Conservation (phyloP, 129 eudicot genomes). For the Ambrosia trifida region DNA sequence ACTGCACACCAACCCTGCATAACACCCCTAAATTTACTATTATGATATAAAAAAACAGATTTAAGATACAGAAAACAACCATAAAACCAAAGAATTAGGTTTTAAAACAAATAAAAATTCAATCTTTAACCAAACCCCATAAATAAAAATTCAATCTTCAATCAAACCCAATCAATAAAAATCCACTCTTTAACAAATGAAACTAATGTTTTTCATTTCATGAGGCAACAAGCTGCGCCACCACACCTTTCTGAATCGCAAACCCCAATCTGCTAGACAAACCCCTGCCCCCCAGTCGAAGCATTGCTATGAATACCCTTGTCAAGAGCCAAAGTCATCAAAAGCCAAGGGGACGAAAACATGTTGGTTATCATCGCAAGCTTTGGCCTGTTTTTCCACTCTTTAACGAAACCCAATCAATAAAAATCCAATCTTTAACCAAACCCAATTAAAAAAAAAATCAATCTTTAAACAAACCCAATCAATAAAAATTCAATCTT, state of each 20-base stretch:
- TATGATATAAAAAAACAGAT: not conserved
- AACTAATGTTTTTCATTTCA: too few relatives aligned
- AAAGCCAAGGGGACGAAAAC: too few relatives aligned
- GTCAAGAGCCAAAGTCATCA: too few relatives aligned
- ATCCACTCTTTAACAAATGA: not conserved
- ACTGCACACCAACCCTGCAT: not conserved
- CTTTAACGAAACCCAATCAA: not conserved
- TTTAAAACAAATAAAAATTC: not conserved
- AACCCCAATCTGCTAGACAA: too few relatives aligned
- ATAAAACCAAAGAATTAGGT: not conserved
- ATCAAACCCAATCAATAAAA: not conserved
- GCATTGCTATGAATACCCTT: too few relatives aligned
- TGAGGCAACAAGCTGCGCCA: too few relatives aligned
- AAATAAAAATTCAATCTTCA: not conserved
- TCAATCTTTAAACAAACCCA: not conserved
- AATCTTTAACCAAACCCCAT: not conserved
- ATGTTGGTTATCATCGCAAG: too few relatives aligned
- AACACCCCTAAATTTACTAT: not conserved
- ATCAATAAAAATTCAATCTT: not conserved
- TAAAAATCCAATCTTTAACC: not conserved
- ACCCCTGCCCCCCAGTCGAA: too few relatives aligned
- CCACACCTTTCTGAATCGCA: too few relatives aligned
- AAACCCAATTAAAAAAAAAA: not conserved
- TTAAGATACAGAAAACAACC: not conserved
- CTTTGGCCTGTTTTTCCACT: too few relatives aligned